These are phyloP conservation scores for Chlamydomonas asymmetrica DNA, from an alignment of 139 green algal species.

Conservation along the genomic window DNA sequence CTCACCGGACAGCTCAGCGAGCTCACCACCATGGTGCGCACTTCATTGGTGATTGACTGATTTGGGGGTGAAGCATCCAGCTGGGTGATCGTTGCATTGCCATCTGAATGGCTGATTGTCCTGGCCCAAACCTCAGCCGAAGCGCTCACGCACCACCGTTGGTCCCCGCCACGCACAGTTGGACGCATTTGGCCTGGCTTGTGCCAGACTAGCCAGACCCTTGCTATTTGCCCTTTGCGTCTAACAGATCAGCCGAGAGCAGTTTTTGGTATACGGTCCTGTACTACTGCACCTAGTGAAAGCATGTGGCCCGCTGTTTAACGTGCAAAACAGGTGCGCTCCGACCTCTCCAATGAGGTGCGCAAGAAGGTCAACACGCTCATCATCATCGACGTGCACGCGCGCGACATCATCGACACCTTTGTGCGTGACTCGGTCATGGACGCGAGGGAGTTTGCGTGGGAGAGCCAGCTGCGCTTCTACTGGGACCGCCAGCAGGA, in stretches of 20 bases:
- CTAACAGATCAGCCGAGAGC: no score
- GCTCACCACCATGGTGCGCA: constrained; percentile 75
- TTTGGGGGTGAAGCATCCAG: no score
- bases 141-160: background rate
- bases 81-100: background rate
- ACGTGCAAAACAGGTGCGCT: constrained; percentile 57
- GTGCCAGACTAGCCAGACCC: no score
- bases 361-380: constrained; percentile 86
- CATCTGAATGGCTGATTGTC: background rate
- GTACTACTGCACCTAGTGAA: no score
- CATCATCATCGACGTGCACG: constrained; percentile 89
- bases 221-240: no score
- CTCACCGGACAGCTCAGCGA: constrained; percentile 76
- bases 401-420: constrained; percentile 84
- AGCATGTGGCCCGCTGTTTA: no score
- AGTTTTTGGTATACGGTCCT: no score
- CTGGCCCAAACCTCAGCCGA: background rate
- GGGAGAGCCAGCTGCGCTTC: constrained; percentile 85
- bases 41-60: background rate
- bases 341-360: constrained; percentile 64
- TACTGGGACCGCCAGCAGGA: constrained; percentile 77
- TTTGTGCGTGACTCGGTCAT: constrained; percentile 83
- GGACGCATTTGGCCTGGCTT: no score
- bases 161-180: background rate
- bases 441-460: constrained; percentile 84